Base-by-base conservation (phyloP, 257 asterid species). In the Gynochthodes officinalis region DNA sequence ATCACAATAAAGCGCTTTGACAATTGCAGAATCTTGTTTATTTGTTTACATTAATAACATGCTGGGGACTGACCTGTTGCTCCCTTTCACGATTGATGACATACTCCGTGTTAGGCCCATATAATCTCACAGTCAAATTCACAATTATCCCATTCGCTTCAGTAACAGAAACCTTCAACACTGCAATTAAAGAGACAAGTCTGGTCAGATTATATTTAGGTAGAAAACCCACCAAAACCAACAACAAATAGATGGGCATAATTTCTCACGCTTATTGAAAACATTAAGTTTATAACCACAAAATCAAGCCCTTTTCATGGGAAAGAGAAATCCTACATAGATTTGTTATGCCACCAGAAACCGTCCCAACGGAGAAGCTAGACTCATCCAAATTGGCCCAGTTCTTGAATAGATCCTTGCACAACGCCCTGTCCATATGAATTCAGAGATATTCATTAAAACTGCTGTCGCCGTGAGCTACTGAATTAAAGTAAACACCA, bases 291-390 rank as follows among this genome's bases (percentile, higher is more conserved):
- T 14, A n/a, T 28, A 50, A 49, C 19, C 37, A 35, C 25, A 66
- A 69, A 52, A 11, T 35, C 37, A 33, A 25, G 23, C 50, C n/a
- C 46, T 49, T 43, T 5, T 16, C 7, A 7, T 0, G 42, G 69
- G 39, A 72, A 63, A 71, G 12, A 25, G 50, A 80, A 84, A 32
- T 77, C 94, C 48, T 78, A 93, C 97, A 79, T 48, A 87, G 81
- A 84, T 94, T 94, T 70, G 99, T 94, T 80, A 94, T 94, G 84
- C 99, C 99, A 64, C 99, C 99, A n/a, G 99, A 86, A 65, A 94
- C 92, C 11, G 84, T 94, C 73, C 90, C 95, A 49, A 88, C 86
- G 74, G 97, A 86, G 83, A 89, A 85, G 76, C 73, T 81, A 49
- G 99, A 87, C 76, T 83, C 95, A 58, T 91, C 88, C 87, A 91